Evolutionary conservation across 352 stramenopile genomes (phyloP).

Genomic region (Halophytophthora polymorphica): DNA sequence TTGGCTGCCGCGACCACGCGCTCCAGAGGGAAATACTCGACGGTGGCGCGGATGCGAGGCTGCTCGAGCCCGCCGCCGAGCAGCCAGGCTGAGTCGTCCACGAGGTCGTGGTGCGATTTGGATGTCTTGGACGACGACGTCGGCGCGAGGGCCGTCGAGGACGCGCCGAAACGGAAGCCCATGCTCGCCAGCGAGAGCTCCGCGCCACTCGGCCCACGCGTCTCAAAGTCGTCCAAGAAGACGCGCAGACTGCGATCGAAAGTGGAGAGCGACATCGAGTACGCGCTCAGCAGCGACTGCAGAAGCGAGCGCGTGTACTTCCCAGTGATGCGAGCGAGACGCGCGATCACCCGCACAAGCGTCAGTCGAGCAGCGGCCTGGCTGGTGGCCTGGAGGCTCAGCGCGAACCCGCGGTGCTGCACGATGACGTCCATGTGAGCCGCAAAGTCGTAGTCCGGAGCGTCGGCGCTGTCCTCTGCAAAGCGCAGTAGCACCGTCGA

Average conservation of each 20-base stretch:
- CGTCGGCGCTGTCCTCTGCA: slow-evolving; percentile 11
- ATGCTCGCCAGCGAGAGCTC: slow-evolving; percentile 38
- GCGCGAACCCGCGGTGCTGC: slow-evolving; percentile 24
- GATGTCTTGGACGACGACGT: slow-evolving; percentile 33
- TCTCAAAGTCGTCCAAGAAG: slow-evolving; percentile 58
- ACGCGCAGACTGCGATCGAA: slow-evolving; percentile 56
- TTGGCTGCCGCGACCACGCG: slow-evolving; percentile 27
- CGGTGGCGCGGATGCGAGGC: slow-evolving; percentile 55
- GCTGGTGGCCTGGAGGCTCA: slow-evolving; percentile 17
- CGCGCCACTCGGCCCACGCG: slow-evolving; percentile 29
- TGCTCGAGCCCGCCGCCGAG: slow-evolving; percentile 62
- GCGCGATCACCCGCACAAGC: slow-evolving; percentile 39
- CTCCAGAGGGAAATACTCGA: slow-evolving; percentile 68
- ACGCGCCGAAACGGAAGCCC: slow-evolving; percentile 73
- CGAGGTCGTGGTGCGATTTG: slow-evolving; percentile 31
- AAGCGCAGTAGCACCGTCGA: slow-evolving; percentile 32
- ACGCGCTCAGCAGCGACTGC: slow-evolving; percentile 53
- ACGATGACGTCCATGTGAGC: slow-evolving; percentile 34
- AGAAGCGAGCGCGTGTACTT: slow-evolving; percentile 56
- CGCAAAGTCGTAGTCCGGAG: slow-evolving; percentile 34
- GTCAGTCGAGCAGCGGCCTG: slow-evolving; percentile 23
- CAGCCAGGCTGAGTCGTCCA: slow-evolving; percentile 69
- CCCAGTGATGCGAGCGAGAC: slow-evolving; percentile 32
- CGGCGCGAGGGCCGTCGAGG: slow-evolving; percentile 26
- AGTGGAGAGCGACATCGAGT: slow-evolving; percentile 64